These are phyloP conservation scores for Lathyrus sativus DNA, from an alignment of 306 rosid species.

Conservation along the genomic window DNA sequence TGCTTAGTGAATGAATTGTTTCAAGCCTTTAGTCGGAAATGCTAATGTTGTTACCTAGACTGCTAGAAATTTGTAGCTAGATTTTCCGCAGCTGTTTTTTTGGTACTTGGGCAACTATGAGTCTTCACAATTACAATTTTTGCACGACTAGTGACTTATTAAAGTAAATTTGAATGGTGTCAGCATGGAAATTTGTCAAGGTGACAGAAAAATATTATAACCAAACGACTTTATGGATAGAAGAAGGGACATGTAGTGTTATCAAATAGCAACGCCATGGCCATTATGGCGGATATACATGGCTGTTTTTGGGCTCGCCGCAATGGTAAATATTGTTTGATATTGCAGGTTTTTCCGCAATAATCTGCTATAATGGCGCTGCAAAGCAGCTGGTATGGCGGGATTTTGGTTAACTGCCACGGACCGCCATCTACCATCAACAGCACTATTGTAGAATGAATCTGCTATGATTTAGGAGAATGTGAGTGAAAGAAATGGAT, in stretches of 20 bases:
- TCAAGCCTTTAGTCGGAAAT: slow-evolving; percentile 5
- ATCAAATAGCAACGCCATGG: too few relatives aligned
- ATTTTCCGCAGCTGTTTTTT: slow-evolving; percentile 7
- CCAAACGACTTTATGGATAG: slow-evolving; percentile 6
- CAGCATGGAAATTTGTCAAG: slow-evolving; percentile 15
- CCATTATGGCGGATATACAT: too few relatives aligned
- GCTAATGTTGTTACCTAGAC: background rate
- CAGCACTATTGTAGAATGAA: background rate
- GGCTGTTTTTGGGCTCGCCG: too few relatives aligned
- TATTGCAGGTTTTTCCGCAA: too few relatives aligned
- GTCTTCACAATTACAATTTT: slow-evolving; percentile 4
- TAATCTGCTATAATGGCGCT: too few relatives aligned
- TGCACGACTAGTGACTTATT: background rate
- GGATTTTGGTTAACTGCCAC: too few relatives aligned
- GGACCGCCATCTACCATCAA: too few relatives aligned
- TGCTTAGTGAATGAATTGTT: slow-evolving; percentile 21
- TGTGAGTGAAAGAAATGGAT: slow-evolving; percentile 13
- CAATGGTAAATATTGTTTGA: too few relatives aligned
- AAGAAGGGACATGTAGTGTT: background rate
- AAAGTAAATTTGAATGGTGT: slow-evolving; percentile 26
- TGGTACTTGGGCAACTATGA: slow-evolving; percentile 4
- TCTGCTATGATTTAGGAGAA: slow-evolving; percentile 26
- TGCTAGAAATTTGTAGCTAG: slow-evolving; percentile 1
- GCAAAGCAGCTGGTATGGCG: too few relatives aligned
- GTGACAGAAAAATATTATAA: slow-evolving; percentile 19